phyloP scores from a whole-genome alignment of 2,329 filamentous ascomycete genomes.

The Fusarium scirpi region DNA sequence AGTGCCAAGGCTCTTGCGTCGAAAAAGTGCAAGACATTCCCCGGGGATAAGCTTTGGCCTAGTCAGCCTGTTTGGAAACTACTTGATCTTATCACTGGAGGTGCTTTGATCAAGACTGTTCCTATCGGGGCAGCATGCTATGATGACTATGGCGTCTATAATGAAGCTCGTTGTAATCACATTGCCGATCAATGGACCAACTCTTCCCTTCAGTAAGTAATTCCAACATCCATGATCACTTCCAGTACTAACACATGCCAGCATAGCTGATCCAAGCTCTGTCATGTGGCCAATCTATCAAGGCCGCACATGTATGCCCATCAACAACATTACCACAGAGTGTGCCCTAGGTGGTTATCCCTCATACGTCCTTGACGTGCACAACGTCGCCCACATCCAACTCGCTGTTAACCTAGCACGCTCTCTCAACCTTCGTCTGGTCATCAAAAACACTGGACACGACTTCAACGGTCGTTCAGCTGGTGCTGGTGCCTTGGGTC shows the following conservation, averaged over 20 bases:
- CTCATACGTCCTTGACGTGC: slow-evolving; percentile 56
- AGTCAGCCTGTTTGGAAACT: slow-evolving; percentile 47
- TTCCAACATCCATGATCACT: accelerated
- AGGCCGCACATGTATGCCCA: slow-evolving; percentile 53
- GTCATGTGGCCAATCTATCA: slow-evolving; percentile 57
- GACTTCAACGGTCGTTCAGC: slow-evolving; percentile 65
- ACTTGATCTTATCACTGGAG: slow-evolving; percentile 52
- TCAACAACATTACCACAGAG: slow-evolving; percentile 22
- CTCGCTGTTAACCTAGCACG: slow-evolving; percentile 61
- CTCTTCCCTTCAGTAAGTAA: slow-evolving; percentile 40
- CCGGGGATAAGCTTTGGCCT: slow-evolving; percentile 51
- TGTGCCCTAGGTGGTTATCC: slow-evolving; percentile 59
- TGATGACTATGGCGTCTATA: slow-evolving; percentile 39
- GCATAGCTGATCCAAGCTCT: slow-evolving; percentile 54
- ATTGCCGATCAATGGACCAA: slow-evolving; percentile 48
- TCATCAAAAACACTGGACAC: slow-evolving; percentile 63
- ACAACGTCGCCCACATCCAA: slow-evolving; percentile 59
- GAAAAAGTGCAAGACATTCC: slow-evolving; percentile 50
- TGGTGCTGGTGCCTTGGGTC: slow-evolving; percentile 67
- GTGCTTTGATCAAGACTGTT: slow-evolving; percentile 50
- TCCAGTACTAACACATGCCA: slow-evolving; percentile 14
- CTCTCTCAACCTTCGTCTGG: slow-evolving; percentile 58
- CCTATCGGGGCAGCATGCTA: slow-evolving; percentile 52
- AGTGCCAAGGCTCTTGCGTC: neutral
- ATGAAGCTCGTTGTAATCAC: slow-evolving; percentile 45